Evolutionary conservation across 192 early-diverging fungal genomes (phyloP).

Genomic region (Gigaspora rosea): DNA sequence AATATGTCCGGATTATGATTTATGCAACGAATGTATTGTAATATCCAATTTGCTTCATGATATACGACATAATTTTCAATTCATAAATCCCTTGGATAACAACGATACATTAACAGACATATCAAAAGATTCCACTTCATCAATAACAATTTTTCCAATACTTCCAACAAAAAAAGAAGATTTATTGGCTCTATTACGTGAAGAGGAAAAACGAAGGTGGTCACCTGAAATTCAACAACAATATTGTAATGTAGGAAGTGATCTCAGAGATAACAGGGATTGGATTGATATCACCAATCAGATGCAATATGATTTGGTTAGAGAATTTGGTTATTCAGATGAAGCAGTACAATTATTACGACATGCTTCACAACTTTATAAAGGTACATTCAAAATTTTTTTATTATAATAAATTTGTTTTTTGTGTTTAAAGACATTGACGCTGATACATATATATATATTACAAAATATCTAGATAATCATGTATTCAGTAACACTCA

Average conservation of each 20-base stretch:
- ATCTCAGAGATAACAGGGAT: slow-evolving; percentile 12
- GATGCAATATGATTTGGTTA: slow-evolving; percentile 19
- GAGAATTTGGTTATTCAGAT: slow-evolving; percentile 25
- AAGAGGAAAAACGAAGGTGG: slow-evolving; percentile 16
- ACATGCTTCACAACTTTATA: slow-evolving; percentile 24
- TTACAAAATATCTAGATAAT: neutral
- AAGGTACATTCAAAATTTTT: neutral
- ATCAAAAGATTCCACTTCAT: neutral
- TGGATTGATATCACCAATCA: slow-evolving; percentile 29
- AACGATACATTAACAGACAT: neutral
- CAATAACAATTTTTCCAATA: slow-evolving; percentile 13
- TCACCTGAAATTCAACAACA: slow-evolving; percentile 24
- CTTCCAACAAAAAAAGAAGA: slow-evolving; percentile 27
- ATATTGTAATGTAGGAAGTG: slow-evolving; percentile 23
- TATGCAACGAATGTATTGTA: slow-evolving; percentile 14
- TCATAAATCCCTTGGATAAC: neutral
- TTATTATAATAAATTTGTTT: neutral
- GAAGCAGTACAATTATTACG: slow-evolving; percentile 25
- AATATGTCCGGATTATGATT: slow-evolving; percentile 24
- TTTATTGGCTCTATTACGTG: neutral
- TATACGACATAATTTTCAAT: slow-evolving; percentile 12
- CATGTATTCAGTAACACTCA: slow-evolving; percentile 14
- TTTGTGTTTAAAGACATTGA: neutral
- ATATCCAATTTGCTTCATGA: slow-evolving; percentile 23
- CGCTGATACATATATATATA: neutral